phyloP scores from a whole-genome alignment of 768 basidiomycete genomes.

The Phallus indusiatus region DNA sequence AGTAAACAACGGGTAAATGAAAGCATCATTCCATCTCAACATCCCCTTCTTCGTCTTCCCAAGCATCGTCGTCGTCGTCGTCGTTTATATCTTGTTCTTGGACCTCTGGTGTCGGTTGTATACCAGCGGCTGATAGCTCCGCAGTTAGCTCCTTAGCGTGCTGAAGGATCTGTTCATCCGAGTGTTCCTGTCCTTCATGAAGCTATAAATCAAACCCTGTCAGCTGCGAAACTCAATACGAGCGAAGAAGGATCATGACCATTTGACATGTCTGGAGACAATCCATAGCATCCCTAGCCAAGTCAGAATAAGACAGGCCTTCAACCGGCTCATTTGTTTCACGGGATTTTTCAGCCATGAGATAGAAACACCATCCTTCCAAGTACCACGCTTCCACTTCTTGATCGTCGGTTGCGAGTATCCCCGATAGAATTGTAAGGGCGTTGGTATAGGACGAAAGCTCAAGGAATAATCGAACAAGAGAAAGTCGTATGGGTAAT shows the following conservation, averaged over 20 bases:
- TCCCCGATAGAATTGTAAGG: constrained; percentile 63
- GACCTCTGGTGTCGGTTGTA: constrained; percentile 45
- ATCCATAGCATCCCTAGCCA: constrained; percentile 68
- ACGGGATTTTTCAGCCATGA: constrained; percentile 65
- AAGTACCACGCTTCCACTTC: constrained; percentile 91
- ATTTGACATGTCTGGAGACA: constrained; percentile 77
- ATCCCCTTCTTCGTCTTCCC: constrained; percentile 38
- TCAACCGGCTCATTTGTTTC: constrained; percentile 37
- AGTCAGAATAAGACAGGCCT: constrained; percentile 57
- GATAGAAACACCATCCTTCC: constrained; percentile 88
- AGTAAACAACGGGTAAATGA: neutral
- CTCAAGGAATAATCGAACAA: constrained; percentile 81
- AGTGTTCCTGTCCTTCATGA: constrained; percentile 60
- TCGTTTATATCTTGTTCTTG: constrained; percentile 46
- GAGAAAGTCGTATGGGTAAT: constrained; percentile 58
- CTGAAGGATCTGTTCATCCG: constrained; percentile 65
- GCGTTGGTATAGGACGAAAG: constrained; percentile 62
- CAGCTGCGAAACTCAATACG: neutral
- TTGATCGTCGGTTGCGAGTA: constrained; percentile 74
- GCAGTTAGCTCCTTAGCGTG: constrained; percentile 68
- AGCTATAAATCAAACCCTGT: constrained; percentile 32
- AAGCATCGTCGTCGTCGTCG: constrained; percentile 37
- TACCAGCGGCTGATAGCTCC: constrained; percentile 57
- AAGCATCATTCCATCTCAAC: constrained; percentile 29
- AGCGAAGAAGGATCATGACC: constrained; percentile 30